Conservation (phyloP, 306 rosid genomes). For the Ceratonia siliqua region DNA sequence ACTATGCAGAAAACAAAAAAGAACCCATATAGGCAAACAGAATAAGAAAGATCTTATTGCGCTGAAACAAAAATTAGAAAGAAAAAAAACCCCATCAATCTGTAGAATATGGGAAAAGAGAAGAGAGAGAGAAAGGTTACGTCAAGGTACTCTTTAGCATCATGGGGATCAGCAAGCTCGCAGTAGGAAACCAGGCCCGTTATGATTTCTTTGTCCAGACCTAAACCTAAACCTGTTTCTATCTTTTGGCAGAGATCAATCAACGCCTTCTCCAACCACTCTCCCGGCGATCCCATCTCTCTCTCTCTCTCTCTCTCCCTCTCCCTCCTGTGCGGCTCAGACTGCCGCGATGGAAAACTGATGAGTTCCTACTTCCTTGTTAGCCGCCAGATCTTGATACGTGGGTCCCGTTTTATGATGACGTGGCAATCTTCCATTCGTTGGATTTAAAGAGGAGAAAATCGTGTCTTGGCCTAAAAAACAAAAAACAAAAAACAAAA, state of each 20-base stretch:
- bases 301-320: not conserved
- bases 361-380: not conserved
- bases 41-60: not conserved
- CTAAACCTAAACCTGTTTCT: conserved; percentile 73
- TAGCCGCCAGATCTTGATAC: not conserved
- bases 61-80: not conserved
- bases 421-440: not conserved
- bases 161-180: conserved; percentile 79
- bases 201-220: conserved; percentile 72
- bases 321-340: not conserved
- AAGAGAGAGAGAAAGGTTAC: conserved; percentile 43
- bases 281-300: conserved; percentile 64
- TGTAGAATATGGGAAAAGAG: not conserved
- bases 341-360: not conserved
- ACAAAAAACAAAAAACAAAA: too few relatives aligned
- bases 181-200: conserved; percentile 91
- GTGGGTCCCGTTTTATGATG: not conserved
- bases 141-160: conserved; percentile 92
- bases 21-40: not conserved
- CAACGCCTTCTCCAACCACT: conserved; percentile 92
- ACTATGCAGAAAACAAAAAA: not conserved
- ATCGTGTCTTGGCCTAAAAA: too few relatives aligned
- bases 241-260: conserved; percentile 65
- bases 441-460: not conserved
- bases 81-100: not conserved